Conservation (phyloP, 2,329 filamentous ascomycete species). For the Sphaerulina populicola region DNA sequence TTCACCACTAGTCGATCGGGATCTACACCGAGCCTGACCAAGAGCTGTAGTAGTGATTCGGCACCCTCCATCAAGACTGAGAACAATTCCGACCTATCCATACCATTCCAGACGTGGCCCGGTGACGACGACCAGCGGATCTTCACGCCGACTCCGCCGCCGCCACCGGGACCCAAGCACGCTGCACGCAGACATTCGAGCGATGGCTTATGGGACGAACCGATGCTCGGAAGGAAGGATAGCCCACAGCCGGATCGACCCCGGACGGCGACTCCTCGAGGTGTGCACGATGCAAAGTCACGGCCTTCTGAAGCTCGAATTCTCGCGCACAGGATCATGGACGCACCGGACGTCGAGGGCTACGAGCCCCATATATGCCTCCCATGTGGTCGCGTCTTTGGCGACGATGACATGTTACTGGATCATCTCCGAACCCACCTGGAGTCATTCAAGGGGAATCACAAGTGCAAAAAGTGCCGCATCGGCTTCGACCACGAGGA, state of each 20-base stretch:
- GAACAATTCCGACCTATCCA: background rate
- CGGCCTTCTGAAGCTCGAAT: background rate
- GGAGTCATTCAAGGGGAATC: slow-evolving; percentile 20
- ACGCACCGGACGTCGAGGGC: slow-evolving; percentile 11
- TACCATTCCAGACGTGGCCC: slow-evolving; percentile 1
- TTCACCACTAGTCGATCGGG: slow-evolving; percentile 2
- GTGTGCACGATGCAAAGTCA: background rate
- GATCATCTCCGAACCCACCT: slow-evolving; percentile 21
- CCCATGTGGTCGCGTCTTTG: slow-evolving; percentile 22
- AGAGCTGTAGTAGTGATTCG: slow-evolving; percentile 2
- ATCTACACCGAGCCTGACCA: slow-evolving; percentile 5
- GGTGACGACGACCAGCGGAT: slow-evolving; percentile 5
- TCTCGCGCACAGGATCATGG: slow-evolving; percentile 3
- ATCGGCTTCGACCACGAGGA: slow-evolving; percentile 24
- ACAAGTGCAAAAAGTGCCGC: slow-evolving; percentile 22
- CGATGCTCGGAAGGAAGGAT: background rate
- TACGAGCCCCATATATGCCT: slow-evolving; percentile 19
- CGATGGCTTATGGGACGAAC: slow-evolving; percentile 1
- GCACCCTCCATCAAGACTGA: slow-evolving; percentile 8
- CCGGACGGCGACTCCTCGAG: slow-evolving; percentile 1
- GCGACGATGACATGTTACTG: slow-evolving; percentile 21
- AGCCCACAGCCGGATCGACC: slow-evolving; percentile 1
- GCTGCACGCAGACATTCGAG: slow-evolving; percentile 9
- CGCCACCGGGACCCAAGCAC: slow-evolving; percentile 1
- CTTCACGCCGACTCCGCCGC: slow-evolving; percentile 2